These are phyloP conservation scores for Sordariomycetes sp. DNA, from an alignment of 2,329 filamentous ascomycete species.

Conservation along the genomic window DNA sequence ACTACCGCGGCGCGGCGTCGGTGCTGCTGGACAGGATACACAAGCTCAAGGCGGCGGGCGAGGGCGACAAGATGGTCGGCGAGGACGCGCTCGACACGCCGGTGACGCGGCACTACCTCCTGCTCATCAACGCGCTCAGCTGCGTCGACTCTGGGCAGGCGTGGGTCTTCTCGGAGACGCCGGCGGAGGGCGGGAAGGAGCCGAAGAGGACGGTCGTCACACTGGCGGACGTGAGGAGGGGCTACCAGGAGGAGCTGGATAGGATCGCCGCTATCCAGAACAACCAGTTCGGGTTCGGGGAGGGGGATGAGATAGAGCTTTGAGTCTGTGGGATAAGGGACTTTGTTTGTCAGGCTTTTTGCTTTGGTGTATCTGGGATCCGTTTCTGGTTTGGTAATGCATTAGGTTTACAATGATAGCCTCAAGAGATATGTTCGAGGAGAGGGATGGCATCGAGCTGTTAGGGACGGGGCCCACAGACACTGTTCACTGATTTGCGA, in stretches of 20 bases:
- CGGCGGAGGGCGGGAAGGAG: constrained; percentile 8
- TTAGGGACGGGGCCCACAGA: neutral
- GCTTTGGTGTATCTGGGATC: neutral
- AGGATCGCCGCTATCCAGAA: constrained; percentile 78
- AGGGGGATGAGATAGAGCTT: constrained; percentile 43
- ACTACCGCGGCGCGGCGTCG: constrained; percentile 71
- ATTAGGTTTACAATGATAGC: neutral
- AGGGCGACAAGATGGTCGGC: constrained; percentile 43
- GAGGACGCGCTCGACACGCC: constrained; percentile 51
- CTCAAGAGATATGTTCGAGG: neutral
- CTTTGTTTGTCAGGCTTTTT: constrained; percentile 2
- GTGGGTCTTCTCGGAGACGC: constrained; percentile 58
- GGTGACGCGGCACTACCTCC: constrained; percentile 68
- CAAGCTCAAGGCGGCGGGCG: constrained; percentile 46
- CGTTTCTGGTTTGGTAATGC: neutral
- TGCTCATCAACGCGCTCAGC: constrained; percentile 84
- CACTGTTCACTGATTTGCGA: neutral
- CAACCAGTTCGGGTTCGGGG: constrained; percentile 72
- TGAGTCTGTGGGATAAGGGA: constrained; percentile 4
- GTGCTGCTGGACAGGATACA: constrained; percentile 53
- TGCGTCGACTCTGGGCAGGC: constrained; percentile 72
- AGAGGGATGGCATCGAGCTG: neutral
- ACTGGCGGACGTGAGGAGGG: constrained; percentile 72
- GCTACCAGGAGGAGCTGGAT: constrained; percentile 86
- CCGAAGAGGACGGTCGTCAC: constrained; percentile 69